Evolutionary conservation across 225 moss, liverwort and hornwort genomes (phyloP).

Genomic region (Marchantia polymorpha): DNA sequence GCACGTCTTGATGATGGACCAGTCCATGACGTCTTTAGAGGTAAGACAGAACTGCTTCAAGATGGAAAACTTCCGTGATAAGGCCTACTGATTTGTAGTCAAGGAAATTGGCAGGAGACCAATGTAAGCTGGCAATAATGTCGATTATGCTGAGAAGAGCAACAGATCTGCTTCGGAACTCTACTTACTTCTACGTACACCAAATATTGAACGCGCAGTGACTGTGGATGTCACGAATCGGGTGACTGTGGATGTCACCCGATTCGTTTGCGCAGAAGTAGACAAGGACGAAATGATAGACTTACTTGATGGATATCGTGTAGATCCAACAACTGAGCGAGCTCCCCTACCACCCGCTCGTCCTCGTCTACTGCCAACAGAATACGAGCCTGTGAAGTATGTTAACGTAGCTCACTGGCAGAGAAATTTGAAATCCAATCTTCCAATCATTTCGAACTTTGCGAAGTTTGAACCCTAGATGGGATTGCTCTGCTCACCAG

Average conservation of each 20-base stretch:
- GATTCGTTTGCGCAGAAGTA: background rate
- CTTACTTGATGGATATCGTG: conserved; percentile 37
- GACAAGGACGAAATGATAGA: background rate
- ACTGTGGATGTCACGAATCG: too few relatives aligned
- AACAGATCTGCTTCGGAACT: too few relatives aligned
- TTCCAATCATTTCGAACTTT: background rate
- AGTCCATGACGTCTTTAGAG: background rate
- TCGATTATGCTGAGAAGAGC: too few relatives aligned
- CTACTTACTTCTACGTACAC: too few relatives aligned
- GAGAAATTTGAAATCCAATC: background rate
- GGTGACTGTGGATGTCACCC: too few relatives aligned
- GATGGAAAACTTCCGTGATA: too few relatives aligned
- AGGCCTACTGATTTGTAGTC: too few relatives aligned
- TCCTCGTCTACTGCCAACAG: conserved; percentile 29
- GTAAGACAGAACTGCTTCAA: too few relatives aligned
- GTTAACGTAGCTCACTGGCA: background rate
- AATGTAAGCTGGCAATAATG: too few relatives aligned
- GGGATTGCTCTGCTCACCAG: background rate
- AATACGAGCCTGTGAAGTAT: conserved; percentile 12
- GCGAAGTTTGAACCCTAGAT: conserved; percentile 5
- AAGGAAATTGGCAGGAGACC: too few relatives aligned
- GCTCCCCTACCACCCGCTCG: conserved; percentile 34
- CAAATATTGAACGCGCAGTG: too few relatives aligned
- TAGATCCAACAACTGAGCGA: conserved; percentile 46
- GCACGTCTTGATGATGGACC: too few relatives aligned